Evolutionary conservation across 2,329 filamentous ascomycete genomes (phyloP), one percentile per base, ranked within the genome.

Genomic region (Nothopassalora personata): DNA sequence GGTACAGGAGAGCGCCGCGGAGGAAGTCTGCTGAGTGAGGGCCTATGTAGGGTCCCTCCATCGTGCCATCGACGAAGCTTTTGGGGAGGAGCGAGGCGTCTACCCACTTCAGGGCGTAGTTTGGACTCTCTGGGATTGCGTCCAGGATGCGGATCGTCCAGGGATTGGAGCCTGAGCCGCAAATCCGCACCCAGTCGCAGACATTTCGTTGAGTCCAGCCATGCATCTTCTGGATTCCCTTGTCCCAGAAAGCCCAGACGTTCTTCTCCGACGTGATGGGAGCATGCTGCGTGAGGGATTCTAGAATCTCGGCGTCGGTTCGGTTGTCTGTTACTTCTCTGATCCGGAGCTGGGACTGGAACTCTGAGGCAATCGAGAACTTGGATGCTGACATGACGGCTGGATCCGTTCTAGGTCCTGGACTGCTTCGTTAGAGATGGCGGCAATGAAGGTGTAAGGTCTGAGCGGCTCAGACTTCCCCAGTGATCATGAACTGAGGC

Each of bases 1-100:
- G 60, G 53, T 70, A 71, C 13, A 79, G 60, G 5, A 72, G 67
- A n/a, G 75, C 73, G 5, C 79, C 70, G 0, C 80, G 75, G 5
- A 82, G 68, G 0, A 82, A 70, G 54, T 83, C 81, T 2, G 77
- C 76, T 0, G 72, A 74, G 60, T 83, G 80, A 1, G 72, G 73
- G 1, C 75, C 79, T 1, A 72, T 69, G 54, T 74, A 74, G 0
- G 74, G 73, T 0, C 80, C 79, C 11, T 73, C 71, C 76, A 81
- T 81, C 0, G 71, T 75, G 33, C 72, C 66, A 10, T 77, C 71
- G 28, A 77, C 73, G 57, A 80, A 77, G 0, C 75, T 66, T 13
- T 76, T 72, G 0, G 70, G 71, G 11, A 64, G 72, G 36, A 73
- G 65, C 0, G 72, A 70, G 0, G 67, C 54, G 1, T 72, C 62